Conservation (phyloP, 495 filamentous ascomycete species). For the Chaetomium cochliodes region DNA sequence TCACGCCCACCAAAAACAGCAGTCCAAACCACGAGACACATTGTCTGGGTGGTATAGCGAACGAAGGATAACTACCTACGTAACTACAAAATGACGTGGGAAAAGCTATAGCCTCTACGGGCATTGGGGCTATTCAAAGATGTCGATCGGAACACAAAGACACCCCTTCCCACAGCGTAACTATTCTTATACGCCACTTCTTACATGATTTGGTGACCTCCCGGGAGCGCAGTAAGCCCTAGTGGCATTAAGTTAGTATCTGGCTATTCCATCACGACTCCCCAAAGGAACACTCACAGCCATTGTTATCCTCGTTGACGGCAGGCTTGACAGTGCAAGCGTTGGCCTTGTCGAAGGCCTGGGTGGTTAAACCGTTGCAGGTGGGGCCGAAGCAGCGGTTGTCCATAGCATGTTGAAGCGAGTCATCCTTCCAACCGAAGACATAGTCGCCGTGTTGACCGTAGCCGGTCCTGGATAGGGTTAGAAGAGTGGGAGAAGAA, state of each 20-base stretch:
- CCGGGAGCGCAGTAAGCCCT: conserved; percentile 9
- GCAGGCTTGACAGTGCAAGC: conserved; percentile 41
- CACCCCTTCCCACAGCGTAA: too few species aligned
- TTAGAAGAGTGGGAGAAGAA: not conserved
- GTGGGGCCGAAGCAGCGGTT: conserved; percentile 42
- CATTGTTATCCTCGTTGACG: conserved; percentile 46
- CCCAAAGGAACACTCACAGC: conserved; percentile 36
- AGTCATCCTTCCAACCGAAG: conserved; percentile 51
- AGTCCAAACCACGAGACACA: too few species aligned
- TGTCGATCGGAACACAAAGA: too few species aligned
- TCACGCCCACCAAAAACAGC: too few species aligned
- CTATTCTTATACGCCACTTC: not conserved
- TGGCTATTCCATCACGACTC: too few species aligned
- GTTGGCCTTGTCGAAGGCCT: conserved; percentile 38
- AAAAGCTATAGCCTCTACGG: too few species aligned
- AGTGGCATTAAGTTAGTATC: not conserved
- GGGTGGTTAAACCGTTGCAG: conserved; percentile 40
- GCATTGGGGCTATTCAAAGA: too few species aligned
- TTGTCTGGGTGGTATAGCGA: too few species aligned
- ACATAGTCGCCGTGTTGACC: conserved; percentile 52
- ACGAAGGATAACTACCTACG: too few species aligned
- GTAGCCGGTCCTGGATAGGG: conserved; percentile 24
- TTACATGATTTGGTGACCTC: conserved; percentile 14
- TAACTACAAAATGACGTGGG: too few species aligned
- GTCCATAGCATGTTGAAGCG: conserved; percentile 54